These are phyloP conservation scores for Stemphylium lycopersici DNA, from an alignment of 2,329 filamentous ascomycete species.

Conservation along the genomic window DNA sequence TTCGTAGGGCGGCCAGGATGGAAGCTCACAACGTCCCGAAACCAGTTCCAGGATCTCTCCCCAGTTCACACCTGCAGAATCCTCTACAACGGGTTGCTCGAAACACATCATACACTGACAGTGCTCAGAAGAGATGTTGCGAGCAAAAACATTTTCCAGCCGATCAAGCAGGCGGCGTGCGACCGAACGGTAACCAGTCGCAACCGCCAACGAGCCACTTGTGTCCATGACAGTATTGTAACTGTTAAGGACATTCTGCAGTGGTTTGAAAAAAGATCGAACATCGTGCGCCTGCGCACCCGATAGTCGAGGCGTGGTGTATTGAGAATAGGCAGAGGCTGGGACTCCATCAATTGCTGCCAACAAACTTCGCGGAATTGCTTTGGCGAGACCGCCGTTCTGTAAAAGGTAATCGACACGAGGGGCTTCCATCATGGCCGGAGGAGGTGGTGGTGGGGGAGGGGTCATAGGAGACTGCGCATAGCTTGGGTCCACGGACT, in stretches of 20 bases:
- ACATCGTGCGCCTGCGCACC: constrained; percentile 60
- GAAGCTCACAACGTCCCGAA: constrained; percentile 84
- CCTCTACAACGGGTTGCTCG: constrained; percentile 48
- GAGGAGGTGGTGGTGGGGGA: constrained; percentile 74
- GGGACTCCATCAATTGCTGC: constrained; percentile 64
- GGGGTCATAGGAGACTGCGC: constrained; percentile 60
- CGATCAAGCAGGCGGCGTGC: constrained; percentile 87
- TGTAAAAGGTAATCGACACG: constrained; percentile 91
- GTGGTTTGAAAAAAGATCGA: constrained; percentile 78
- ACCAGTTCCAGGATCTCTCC: constrained; percentile 94
- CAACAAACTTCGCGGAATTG: constrained; percentile 76
- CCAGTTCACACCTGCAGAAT: constrained; percentile 79
- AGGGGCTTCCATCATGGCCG: constrained; percentile 71
- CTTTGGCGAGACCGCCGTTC: constrained; percentile 77
- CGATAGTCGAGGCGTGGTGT: constrained; percentile 58
- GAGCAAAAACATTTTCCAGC: constrained; percentile 90
- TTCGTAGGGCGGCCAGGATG: constrained; percentile 86
- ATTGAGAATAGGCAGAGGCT: constrained; percentile 65
- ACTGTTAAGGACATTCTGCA: constrained; percentile 82
- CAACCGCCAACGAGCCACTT: constrained; percentile 89
- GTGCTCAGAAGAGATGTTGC: constrained; percentile 86
- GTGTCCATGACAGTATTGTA: constrained; percentile 81
- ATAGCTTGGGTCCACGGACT: constrained; percentile 47
- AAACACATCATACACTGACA: constrained; percentile 87
- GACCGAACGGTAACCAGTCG: constrained; percentile 94